Percentiles rank a stretch among this genome's conserved stretches.
Conservation (phyloP, 768 basidiomycete genomes). For the Hortiboletus campestris region DNA sequence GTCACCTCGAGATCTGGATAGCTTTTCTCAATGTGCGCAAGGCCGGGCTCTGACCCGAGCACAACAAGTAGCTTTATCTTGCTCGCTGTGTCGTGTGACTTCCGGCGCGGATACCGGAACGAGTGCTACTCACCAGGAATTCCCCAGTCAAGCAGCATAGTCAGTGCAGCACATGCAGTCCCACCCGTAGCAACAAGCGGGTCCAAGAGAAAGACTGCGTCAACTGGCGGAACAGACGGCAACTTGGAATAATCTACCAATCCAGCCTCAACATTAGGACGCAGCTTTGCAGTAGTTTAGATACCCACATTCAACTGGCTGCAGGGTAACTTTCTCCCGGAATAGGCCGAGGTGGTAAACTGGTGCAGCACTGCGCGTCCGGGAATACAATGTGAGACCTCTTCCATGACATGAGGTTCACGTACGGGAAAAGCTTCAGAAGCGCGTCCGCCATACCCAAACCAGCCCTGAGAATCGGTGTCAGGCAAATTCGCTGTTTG, state of each 20-base stretch:
- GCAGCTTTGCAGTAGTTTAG: neutral
- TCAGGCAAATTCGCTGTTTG: conserved; percentile 77
- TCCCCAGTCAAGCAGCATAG: conserved; percentile 86
- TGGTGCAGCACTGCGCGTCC: conserved; percentile 55
- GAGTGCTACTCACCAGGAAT: conserved; percentile 50
- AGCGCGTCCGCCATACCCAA: conserved; percentile 91
- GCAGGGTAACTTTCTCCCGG: conserved; percentile 81
- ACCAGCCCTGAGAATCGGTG: conserved; percentile 91
- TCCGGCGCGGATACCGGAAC: neutral
- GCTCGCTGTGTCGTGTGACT: conserved; percentile 39
- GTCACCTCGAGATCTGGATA: conserved; percentile 81
- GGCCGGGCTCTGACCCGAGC: conserved; percentile 73
- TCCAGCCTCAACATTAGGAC: conserved; percentile 1
- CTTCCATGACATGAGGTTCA: conserved; percentile 9
- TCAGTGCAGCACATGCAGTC: conserved; percentile 82
- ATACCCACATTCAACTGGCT: conserved; percentile 85
- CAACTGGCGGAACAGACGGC: conserved; percentile 70
- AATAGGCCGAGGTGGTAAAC: conserved; percentile 92
- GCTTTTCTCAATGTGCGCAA: conserved; percentile 58
- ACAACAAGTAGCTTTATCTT: conserved; percentile 82
- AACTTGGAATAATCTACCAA: conserved; percentile 84
- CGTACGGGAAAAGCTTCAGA: conserved; percentile 81
- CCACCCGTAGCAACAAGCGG: conserved; percentile 94
- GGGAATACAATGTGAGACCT: neutral
- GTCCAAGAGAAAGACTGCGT: conserved; percentile 85